A percentile compares a stretch with the other conserved stretches of the same genome.
phyloP scores from a whole-genome alignment of 352 stramenopile genomes.

The Globisporangium megalacanthum region DNA sequence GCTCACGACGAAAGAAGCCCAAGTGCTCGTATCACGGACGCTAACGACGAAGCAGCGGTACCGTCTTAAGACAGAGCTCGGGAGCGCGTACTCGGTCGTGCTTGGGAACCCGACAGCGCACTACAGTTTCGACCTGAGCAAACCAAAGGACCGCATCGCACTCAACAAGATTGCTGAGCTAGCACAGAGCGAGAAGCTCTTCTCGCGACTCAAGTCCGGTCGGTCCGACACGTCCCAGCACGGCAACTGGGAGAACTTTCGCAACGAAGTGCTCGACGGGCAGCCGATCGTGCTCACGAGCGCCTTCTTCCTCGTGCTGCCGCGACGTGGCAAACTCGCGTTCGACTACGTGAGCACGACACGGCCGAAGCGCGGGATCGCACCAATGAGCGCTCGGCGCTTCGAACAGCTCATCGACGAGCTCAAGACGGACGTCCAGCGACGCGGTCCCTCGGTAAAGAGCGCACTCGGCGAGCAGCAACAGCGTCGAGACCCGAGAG shows the following conservation, averaged over 20 bases:
- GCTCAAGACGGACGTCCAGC: constrained; percentile 29
- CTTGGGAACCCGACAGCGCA: constrained; percentile 81
- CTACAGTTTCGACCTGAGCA: constrained; percentile 75
- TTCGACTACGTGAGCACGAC: constrained; percentile 90
- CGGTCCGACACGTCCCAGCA: constrained; percentile 82
- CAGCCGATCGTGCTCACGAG: constrained; percentile 62
- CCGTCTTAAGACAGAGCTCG: constrained; percentile 75
- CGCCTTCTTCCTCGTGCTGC: constrained; percentile 75
- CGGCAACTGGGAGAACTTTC: constrained; percentile 90
- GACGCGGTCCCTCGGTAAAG: background rate
- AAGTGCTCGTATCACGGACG: constrained; percentile 58
- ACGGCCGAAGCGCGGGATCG: constrained; percentile 52
- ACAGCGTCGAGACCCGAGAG: background rate
- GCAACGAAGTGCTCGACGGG: constrained; percentile 85
- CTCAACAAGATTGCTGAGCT: constrained; percentile 80
- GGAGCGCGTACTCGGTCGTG: constrained; percentile 76
- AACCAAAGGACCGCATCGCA: constrained; percentile 67
- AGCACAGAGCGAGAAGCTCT: constrained; percentile 78
- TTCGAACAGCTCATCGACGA: constrained; percentile 73
- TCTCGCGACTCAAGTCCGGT: constrained; percentile 47
- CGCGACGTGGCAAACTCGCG: constrained; percentile 63
- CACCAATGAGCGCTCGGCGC: constrained; percentile 52
- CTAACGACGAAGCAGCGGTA: constrained; percentile 68
- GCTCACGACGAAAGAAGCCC: constrained; percentile 72
- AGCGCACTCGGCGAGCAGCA: background rate